Evolutionary conservation across 495 filamentous ascomycete genomes (phyloP).

Genomic region (Extremus antarcticus): DNA sequence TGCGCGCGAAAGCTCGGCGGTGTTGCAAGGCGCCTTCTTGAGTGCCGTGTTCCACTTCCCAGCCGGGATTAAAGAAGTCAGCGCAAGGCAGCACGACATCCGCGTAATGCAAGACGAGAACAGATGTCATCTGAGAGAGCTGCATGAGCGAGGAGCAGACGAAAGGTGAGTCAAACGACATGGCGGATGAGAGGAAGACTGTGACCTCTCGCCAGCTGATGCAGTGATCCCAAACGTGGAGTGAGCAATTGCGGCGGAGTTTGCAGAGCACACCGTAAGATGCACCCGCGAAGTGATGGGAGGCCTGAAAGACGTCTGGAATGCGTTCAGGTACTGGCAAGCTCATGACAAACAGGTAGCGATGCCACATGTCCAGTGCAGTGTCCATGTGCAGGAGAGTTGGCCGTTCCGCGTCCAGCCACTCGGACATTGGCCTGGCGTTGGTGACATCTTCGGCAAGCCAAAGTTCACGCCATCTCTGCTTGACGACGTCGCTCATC

Average conservation of each 20-base stretch:
- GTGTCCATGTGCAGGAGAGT: conserved; percentile 46
- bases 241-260: conserved; percentile 46
- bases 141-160: conserved; percentile 45
- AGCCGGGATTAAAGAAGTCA: conserved; percentile 57
- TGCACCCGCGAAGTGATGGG: conserved; percentile 54
- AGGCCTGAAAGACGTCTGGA: conserved; percentile 55
- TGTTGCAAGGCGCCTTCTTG: conserved; percentile 47
- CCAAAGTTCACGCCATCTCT: conserved; percentile 52
- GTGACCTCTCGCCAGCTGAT: conserved; percentile 57
- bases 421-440: conserved; percentile 40
- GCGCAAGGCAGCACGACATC: conserved; percentile 56
- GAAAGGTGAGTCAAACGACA: conserved; percentile 48
- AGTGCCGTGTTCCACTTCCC: conserved; percentile 57
- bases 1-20: conserved; percentile 47
- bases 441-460: conserved; percentile 46
- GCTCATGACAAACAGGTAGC: conserved; percentile 60
- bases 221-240: conserved; percentile 60
- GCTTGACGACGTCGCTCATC: conserved; percentile 48
- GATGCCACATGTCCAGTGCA: conserved; percentile 51
- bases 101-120: conserved; percentile 50
- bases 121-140: conserved; percentile 48
- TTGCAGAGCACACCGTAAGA: conserved; percentile 59
- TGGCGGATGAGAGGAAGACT: conserved; percentile 47
- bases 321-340: conserved; percentile 54
- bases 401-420: conserved; percentile 47